Evolutionary conservation across 345 rosid genomes (phyloP).

Genomic region (Eucalyptus brandiana): DNA sequence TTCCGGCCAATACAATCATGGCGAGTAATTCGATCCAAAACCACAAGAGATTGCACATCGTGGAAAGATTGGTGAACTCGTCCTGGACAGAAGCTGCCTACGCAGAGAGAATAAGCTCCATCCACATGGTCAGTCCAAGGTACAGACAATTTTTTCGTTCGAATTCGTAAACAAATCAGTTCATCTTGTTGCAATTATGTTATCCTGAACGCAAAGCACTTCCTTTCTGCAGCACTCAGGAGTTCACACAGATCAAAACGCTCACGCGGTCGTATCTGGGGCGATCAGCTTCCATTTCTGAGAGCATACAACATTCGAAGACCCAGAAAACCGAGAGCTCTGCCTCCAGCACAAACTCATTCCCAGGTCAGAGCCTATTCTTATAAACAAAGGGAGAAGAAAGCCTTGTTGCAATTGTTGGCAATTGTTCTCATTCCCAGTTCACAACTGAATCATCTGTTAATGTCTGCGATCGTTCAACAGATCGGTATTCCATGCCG

Average conservation of each 20-base stretch:
- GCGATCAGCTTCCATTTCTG: constrained; percentile 11
- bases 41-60: constrained; percentile 6
- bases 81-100: constrained; percentile 4
- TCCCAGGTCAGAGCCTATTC: not conserved
- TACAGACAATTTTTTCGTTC: not conserved
- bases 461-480: not conserved
- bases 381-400: too few relatives aligned
- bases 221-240: constrained; percentile 3
- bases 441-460: not conserved
- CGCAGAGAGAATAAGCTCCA: not conserved
- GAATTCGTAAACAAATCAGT: not conserved
- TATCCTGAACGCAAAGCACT: not conserved
- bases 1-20: constrained; percentile 24
- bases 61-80: constrained; percentile 6
- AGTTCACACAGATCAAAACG: not conserved
- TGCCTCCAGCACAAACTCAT: not conserved
- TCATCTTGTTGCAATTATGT: not conserved
- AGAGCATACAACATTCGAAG: not conserved
- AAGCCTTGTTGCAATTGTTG: not conserved
- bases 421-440: too few relatives aligned
- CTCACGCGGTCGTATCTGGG: constrained; percentile 24
- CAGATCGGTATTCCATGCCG: not conserved
- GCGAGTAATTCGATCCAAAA: constrained; percentile 20
- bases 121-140: constrained; percentile 14
- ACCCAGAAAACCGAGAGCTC: not conserved